Evolutionary conservation across 306 rosid genomes (phyloP).

Genomic region (Acacia confusa): DNA sequence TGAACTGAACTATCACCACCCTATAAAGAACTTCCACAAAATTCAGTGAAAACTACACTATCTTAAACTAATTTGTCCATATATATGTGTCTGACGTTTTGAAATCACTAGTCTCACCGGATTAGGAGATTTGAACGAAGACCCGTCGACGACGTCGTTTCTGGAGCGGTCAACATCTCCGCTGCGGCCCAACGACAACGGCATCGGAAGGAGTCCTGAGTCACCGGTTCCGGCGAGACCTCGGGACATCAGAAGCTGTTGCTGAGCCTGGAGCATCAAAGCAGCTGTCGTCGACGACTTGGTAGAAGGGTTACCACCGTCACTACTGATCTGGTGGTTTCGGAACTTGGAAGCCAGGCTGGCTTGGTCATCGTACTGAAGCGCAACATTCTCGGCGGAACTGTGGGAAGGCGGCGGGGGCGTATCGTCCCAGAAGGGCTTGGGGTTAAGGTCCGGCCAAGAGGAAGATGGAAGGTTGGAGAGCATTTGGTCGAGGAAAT

Average conservation of each 20-base stretch:
- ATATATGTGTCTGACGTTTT: neutral
- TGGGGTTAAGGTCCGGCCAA: conserved; percentile 50
- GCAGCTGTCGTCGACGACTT: conserved; percentile 49
- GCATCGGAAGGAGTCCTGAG: conserved; percentile 53
- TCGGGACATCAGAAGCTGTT: conserved; percentile 60
- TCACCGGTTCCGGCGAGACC: conserved; percentile 10
- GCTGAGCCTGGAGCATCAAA: conserved; percentile 65
- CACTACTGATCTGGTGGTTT: conserved; percentile 65
- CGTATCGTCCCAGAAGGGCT: conserved; percentile 52
- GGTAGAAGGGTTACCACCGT: conserved; percentile 23
- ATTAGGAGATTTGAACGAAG: conserved; percentile 60
- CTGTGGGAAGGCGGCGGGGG: neutral
- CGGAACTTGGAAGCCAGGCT: conserved; percentile 70
- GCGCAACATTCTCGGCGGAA: conserved; percentile 43
- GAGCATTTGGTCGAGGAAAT: conserved; percentile 85
- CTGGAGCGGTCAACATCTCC: conserved; percentile 48
- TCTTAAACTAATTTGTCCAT: neutral
- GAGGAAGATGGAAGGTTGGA: conserved; percentile 56
- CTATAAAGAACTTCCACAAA: conserved; percentile 29
- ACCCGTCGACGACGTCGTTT: conserved; percentile 65
- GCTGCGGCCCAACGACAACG: conserved; percentile 41
- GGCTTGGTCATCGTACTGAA: conserved; percentile 56
- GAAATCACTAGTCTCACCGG: conserved; percentile 35
- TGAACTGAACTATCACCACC: conserved; percentile 51
- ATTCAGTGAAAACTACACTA: neutral